These are phyloP conservation scores for Jacaranda mimosifolia DNA, from an alignment of 257 asterid genomes.

Conservation along the genomic window DNA sequence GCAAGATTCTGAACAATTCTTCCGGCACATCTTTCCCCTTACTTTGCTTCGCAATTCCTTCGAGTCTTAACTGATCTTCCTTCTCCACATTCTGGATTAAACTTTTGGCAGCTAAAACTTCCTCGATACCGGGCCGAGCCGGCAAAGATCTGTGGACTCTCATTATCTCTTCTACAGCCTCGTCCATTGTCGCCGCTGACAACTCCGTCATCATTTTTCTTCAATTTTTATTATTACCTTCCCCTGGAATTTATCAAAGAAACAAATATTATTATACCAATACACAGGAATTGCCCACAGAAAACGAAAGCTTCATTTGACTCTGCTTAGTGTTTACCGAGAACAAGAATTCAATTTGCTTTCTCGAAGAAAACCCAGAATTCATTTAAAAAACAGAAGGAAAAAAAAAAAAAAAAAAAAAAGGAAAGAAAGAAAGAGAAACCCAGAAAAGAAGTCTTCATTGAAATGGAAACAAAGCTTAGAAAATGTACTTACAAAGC, in stretches of 20 bases:
- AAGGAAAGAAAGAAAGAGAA: background rate
- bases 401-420: too few relatives aligned
- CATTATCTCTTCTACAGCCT: conserved; percentile 77
- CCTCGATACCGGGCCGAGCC: conserved; percentile 79
- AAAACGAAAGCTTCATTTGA: background rate
- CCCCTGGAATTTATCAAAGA: conserved; percentile 24
- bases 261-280: background rate
- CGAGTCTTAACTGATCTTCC: conserved; percentile 71
- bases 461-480: background rate
- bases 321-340: background rate
- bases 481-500: conserved; percentile 24
- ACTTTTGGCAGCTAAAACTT: conserved; percentile 68
- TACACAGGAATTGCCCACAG: background rate
- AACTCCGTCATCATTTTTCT: conserved; percentile 28
- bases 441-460: background rate
- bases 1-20: conserved; percentile 66
- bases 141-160: conserved; percentile 76
- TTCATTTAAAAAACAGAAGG: background rate
- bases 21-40: conserved; percentile 72
- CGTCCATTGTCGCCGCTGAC: conserved; percentile 55
- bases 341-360: background rate
- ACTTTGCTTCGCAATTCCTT: conserved; percentile 56
- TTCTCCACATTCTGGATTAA: conserved; percentile 66
- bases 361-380: background rate
- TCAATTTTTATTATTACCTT: background rate